Evolutionary conservation across 1,139 yeast genomes (phyloP).

Genomic region (Schizosaccharomyces versatilis): DNA sequence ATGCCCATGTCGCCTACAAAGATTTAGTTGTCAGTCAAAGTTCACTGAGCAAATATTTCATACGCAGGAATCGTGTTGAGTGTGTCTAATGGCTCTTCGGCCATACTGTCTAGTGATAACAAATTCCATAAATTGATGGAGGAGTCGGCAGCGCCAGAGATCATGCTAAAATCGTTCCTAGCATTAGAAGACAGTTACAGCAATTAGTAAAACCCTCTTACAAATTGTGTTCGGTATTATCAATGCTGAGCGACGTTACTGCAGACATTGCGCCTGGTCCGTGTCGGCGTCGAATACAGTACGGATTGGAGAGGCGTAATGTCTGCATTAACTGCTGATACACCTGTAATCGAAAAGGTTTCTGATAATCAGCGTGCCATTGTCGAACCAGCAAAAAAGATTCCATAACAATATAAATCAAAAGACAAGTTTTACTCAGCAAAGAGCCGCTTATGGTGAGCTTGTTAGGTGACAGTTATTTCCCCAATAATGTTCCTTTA

Average conservation of each 20-base stretch:
- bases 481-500: too few relatives aligned
- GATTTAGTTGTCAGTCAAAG: not conserved
- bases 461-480: too few relatives aligned
- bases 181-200: not conserved
- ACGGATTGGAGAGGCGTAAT: too few relatives aligned
- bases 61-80: not conserved
- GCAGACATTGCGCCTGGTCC: constrained; percentile 4
- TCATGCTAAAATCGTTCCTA: constrained; percentile 2
- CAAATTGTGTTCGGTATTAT: constrained; percentile 4
- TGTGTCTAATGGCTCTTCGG: not conserved
- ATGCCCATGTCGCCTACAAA: constrained; percentile 23
- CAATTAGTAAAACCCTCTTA: constrained; percentile 4
- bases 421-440: too few relatives aligned
- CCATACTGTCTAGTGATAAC: not conserved
- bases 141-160: constrained; percentile 1
- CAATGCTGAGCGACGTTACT: constrained; percentile 6
- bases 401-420: not conserved
- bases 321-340: too few relatives aligned
- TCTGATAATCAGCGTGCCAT: not conserved
- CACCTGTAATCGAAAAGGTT: too few relatives aligned
- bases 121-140: constrained; percentile 3
- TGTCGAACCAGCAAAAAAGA: not conserved
- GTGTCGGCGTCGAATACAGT: not conserved
- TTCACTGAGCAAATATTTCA: not conserved
- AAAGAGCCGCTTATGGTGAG: too few relatives aligned